Conservation (phyloP, 345 rosid genomes). For the Chamaenerion angustifolium region DNA sequence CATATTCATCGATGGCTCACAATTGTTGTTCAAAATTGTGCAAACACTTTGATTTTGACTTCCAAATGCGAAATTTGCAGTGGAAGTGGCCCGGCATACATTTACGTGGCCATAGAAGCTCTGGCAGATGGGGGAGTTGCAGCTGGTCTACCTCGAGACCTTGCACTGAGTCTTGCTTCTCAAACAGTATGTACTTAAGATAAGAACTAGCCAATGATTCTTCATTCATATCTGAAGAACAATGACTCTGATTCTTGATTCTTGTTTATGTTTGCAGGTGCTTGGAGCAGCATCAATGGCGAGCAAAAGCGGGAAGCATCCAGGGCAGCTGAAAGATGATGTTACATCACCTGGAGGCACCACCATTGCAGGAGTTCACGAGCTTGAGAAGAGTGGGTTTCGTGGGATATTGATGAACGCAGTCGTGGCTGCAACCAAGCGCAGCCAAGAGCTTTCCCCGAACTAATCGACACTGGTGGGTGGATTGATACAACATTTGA, state of each 20-base stretch:
- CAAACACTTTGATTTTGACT: no score
- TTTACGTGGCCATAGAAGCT: constrained; percentile 85
- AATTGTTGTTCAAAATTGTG: no score
- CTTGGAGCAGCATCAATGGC: constrained; percentile 89
- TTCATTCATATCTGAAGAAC: background rate
- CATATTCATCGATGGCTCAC: no score
- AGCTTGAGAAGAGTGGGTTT: constrained; percentile 77
- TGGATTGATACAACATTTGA: no score
- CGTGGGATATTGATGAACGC: constrained; percentile 83
- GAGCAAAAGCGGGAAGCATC: constrained; percentile 66
- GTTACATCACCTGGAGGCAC: constrained; percentile 92
- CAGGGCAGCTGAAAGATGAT: constrained; percentile 82
- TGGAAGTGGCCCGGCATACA: constrained; percentile 90
- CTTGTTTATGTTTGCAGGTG: constrained; percentile 27
- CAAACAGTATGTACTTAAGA: constrained; percentile 48
- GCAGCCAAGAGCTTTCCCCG: constrained; percentile 54
- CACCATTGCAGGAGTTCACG: constrained; percentile 77
- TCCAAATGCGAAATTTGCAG: constrained; percentile 20
- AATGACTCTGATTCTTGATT: background rate
- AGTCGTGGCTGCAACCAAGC: constrained; percentile 72
- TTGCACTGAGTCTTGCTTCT: constrained; percentile 70
- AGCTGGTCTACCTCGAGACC: constrained; percentile 89
- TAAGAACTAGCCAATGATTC: background rate
- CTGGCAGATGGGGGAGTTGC: constrained; percentile 97
- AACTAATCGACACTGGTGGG: constrained; percentile 15